Base-by-base conservation (phyloP, 768 basidiomycete species). In the Pleurotus platypus region DNA sequence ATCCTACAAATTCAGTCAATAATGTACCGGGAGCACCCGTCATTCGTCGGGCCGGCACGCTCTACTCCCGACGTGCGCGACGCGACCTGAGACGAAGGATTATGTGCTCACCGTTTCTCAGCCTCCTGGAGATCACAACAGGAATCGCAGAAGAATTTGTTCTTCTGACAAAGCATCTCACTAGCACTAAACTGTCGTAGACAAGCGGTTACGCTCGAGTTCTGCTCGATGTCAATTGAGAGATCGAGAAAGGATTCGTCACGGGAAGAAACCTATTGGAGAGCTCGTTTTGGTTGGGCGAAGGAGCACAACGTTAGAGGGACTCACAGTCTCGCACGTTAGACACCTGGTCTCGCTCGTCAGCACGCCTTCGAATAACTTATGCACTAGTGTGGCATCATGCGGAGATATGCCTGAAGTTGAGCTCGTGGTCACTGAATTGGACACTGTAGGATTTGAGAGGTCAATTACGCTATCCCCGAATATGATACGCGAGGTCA, bases 221-320 rank as follows among this genome's bases (percentile, higher is more conserved):
- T 97, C 70, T 97, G 93, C 69, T 98, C 96, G 63, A 99, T 98
- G 70, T 99, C 97, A 72, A 99, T 93, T 4, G 95, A 98, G n/a
- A 99, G 80, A 73, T 99, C 97, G 55, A 99, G 82, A 74, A 99
- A 99, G 8, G 89, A 85, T 71, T 99, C 97, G 66, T 98, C 96
- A 16, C 97, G 87, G 8, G 94, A 90, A 5, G 93, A 93, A 4
- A 92, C 85, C 90, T 93, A 60, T 7, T n/a, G 30, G 18, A 4
- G 12, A n/a, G 20, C 18, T 15, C 15, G 18, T 35, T 43, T 57
- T 48, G 57, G 46, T 22, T 37, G 18, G 39, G 56, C 57, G 56
- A 57, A n/a, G 40, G 46, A 43, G 39, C 47, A 47, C 20, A 42
- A 55, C 48, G 54, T 18, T 43, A 47, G 57, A 18, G 20, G 42